Conservation (phyloP, 176 grass and related monocot genomes). For the Ensete ventricosum region DNA sequence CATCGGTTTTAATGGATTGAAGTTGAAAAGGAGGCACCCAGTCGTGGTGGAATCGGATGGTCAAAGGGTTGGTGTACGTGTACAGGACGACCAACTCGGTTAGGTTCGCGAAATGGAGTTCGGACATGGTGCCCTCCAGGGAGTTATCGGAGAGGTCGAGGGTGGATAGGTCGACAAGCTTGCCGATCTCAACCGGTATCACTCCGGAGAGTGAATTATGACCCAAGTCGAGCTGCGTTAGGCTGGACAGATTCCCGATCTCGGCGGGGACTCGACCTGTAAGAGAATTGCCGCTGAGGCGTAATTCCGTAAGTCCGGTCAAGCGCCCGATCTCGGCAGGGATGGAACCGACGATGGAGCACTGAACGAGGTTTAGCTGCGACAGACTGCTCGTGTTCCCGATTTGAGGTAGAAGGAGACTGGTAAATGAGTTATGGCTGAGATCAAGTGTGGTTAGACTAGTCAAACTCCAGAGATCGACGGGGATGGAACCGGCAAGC, state of each 20-base stretch:
- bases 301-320: too few relatives aligned
- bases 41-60: background rate
- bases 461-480: background rate
- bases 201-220: conserved; percentile 15
- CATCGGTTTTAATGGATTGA: background rate
- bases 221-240: conserved; percentile 16
- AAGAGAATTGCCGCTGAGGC: background rate
- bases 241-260: conserved; percentile 19
- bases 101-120: background rate
- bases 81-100: background rate
- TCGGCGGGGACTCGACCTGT: background rate
- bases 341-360: too few relatives aligned
- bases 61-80: background rate
- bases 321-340: too few relatives aligned
- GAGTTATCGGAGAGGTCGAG: background rate
- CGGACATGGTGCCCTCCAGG: background rate
- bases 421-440: background rate
- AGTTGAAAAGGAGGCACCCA: conserved; percentile 30
- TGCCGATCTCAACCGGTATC: background rate
- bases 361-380: too few relatives aligned
- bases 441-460: background rate
- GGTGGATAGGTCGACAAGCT: background rate
- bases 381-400: too few relatives aligned
- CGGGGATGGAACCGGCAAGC: background rate
- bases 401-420: too few relatives aligned